Conservation (phyloP, 1,284 basidiomycete genomes). For the Acaromyces ingoldii region DNA sequence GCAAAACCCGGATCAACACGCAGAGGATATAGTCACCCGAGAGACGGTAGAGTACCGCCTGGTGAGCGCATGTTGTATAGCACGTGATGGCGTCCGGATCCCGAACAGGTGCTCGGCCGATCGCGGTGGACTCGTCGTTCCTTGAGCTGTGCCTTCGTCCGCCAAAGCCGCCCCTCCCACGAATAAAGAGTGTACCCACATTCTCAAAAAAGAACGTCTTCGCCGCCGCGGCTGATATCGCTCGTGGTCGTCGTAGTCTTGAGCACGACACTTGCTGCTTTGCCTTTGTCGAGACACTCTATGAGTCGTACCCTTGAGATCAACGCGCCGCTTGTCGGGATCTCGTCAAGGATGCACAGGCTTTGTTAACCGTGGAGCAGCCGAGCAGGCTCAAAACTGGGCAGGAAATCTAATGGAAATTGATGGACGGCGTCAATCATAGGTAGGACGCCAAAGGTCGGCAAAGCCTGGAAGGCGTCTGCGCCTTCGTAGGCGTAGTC, state of each 20-base stretch:
- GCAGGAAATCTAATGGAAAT: conserved; percentile 71
- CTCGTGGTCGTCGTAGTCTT: conserved; percentile 53
- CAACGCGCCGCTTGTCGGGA: conserved; percentile 73
- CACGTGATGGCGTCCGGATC: conserved; percentile 41
- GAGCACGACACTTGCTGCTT: conserved; percentile 35
- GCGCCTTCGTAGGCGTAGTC: conserved; percentile 85
- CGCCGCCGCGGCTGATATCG: too few relatives aligned
- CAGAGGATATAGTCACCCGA: conserved; percentile 82
- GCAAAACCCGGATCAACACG: conserved; percentile 92
- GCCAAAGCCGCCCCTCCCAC: conserved; percentile 89
- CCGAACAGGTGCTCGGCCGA: conserved; percentile 67
- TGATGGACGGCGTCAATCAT: conserved; percentile 60
- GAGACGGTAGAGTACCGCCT: conserved; percentile 70
- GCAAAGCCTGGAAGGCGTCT: conserved; percentile 77
- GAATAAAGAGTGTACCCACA: conserved; percentile 84
- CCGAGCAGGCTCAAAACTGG: conserved; percentile 90
- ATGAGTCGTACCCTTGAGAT: conserved; percentile 69
- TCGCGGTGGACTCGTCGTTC: conserved; percentile 80
- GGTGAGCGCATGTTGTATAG: conserved; percentile 40
- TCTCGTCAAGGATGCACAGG: conserved; percentile 63
- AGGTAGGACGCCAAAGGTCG: conserved; percentile 94
- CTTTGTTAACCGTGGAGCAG: conserved; percentile 98
- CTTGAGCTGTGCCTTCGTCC: conserved; percentile 82
- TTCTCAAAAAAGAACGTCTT: conserved; percentile 87
- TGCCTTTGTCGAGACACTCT: conserved; percentile 63